Percentiles rank a stretch among this genome's conserved stretches.
These are phyloP conservation scores for Paraphaeosphaeria sporulosa DNA, from an alignment of 2,329 filamentous ascomycete species.

Conservation along the genomic window DNA sequence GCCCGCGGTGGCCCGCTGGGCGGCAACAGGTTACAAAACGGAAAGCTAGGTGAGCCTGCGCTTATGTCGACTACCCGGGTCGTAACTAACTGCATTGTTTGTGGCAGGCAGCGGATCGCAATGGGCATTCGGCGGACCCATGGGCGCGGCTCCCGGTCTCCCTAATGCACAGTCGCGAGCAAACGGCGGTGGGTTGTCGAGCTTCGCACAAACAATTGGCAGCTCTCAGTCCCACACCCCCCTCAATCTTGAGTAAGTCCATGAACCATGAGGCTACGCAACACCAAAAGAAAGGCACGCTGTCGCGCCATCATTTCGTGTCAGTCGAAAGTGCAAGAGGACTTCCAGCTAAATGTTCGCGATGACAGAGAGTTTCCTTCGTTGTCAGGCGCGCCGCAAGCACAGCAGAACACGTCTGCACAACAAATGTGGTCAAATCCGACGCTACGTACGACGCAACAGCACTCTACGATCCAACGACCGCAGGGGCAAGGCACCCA, in stretches of 20 bases:
- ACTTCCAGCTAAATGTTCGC: slow-evolving; percentile 31
- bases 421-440: slow-evolving; percentile 66
- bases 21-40: slow-evolving; percentile 60
- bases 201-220: slow-evolving; percentile 64
- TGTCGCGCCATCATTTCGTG: background rate
- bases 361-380: slow-evolving; percentile 67
- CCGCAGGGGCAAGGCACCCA: slow-evolving; percentile 53
- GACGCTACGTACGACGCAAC: slow-evolving; percentile 61
- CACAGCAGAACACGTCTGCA: slow-evolving; percentile 60
- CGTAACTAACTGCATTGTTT: slow-evolving; percentile 28
- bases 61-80: background rate
- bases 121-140: slow-evolving; percentile 65
- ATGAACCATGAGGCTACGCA: slow-evolving; percentile 17
- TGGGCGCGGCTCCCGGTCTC: slow-evolving; percentile 61
- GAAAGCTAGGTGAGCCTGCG: slow-evolving; percentile 58
- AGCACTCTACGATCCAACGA: slow-evolving; percentile 62
- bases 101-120: slow-evolving; percentile 60
- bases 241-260: slow-evolving; percentile 65
- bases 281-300: slow-evolving; percentile 14
- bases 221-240: slow-evolving; percentile 62
- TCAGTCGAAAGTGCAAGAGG: background rate
- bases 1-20: slow-evolving; percentile 58
- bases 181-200: slow-evolving; percentile 58
- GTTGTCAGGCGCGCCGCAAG: slow-evolving; percentile 64
- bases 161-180: slow-evolving; percentile 59